Evolutionary conservation across 768 basidiomycete species (phyloP).

Genomic region (Lyophyllum decastes): DNA sequence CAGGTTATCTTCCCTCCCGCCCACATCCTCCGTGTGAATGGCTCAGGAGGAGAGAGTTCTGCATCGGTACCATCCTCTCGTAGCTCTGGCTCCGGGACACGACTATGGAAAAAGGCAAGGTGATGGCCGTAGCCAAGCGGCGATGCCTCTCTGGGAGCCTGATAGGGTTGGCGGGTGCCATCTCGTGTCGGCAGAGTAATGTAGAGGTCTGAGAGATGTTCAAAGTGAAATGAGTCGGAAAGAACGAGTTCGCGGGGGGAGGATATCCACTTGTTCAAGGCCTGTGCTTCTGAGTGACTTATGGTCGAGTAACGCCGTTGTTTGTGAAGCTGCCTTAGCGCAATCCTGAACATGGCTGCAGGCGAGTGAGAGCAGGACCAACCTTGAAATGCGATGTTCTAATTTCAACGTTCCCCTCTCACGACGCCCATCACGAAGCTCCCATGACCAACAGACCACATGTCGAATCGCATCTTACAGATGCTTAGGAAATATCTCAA

Average conservation of each 20-base stretch:
- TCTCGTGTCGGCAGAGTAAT: conserved; percentile 76
- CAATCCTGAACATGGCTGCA: conserved; percentile 16
- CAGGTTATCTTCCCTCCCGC: conserved; percentile 70
- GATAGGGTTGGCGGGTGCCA: conserved; percentile 46
- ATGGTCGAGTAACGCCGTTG: conserved; percentile 15
- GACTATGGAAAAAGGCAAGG: conserved; percentile 73
- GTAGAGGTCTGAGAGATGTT: conserved; percentile 65
- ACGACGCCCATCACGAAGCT: not conserved
- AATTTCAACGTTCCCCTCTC: not conserved
- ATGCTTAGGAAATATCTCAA: not conserved
- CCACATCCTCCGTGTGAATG: conserved; percentile 84
- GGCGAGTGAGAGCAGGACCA: not conserved
- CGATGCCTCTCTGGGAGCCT: conserved; percentile 38
- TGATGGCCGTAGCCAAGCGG: conserved; percentile 66
- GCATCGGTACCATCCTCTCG: conserved; percentile 73
- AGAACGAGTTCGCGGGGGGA: conserved; percentile 46
- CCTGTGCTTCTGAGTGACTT: conserved; percentile 18
- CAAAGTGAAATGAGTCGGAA: conserved; percentile 50
- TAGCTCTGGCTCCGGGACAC: conserved; percentile 55
- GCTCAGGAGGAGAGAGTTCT: conserved; percentile 70
- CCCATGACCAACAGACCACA: not conserved
- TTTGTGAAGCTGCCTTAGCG: conserved; percentile 6
- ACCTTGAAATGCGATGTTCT: not conserved
- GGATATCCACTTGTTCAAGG: conserved; percentile 56
- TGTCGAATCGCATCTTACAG: not conserved